Base-by-base conservation (phyloP, 148 eudicot species). In the Selenicereus undatus region DNA sequence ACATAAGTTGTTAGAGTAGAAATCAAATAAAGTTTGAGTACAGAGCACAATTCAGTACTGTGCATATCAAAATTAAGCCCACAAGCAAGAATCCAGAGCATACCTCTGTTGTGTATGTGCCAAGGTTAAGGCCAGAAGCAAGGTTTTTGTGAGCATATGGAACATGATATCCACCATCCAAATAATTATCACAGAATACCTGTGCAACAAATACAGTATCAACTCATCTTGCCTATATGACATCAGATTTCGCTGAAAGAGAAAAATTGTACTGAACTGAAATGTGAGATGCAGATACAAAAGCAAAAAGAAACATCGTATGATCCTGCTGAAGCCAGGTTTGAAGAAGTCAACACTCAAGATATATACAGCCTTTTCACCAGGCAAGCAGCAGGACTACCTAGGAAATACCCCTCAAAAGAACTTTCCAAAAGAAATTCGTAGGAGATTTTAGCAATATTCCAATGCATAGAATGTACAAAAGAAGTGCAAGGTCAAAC, bases 81-180 rank as follows among this genome's bases (percentile, higher is more conserved):
- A 26, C 35, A 66, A 64, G 30, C 5, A 66, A 66, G 75, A 74
- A 30, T 24, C 35, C 20, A n/a, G 70, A 66, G 18, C 74, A 30
- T 83, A 83, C 82, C 56, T 83, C 79, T 50, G 72, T 83, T 11
- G 62, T 75, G 76, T 83, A 83, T 52, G 85, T 36, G 30, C 79
- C 85, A 56, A 79, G 79, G 51, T 83, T 72, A 42, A 83, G 79
- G 42, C 82, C 82, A 8, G 76, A 83, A 18, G 85, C 79, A 77
- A 79, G 75, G 58, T 69, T 70, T 79, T 75, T 83, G 82, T 83
- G 85, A 60, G 85, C 82, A n/a, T 70, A 75, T 68, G 85, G 85
- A 54, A 83, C 85, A 83, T 83, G 85, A 75, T 83, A 83, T 18
- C 85, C 85, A 83, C 85, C 85, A 48, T 83, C 85, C 43, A 83